Percentiles rank a stretch among this genome's conserved stretches.
Conservation (phyloP, 768 basidiomycete genomes). For the Tricholomella constricta region DNA sequence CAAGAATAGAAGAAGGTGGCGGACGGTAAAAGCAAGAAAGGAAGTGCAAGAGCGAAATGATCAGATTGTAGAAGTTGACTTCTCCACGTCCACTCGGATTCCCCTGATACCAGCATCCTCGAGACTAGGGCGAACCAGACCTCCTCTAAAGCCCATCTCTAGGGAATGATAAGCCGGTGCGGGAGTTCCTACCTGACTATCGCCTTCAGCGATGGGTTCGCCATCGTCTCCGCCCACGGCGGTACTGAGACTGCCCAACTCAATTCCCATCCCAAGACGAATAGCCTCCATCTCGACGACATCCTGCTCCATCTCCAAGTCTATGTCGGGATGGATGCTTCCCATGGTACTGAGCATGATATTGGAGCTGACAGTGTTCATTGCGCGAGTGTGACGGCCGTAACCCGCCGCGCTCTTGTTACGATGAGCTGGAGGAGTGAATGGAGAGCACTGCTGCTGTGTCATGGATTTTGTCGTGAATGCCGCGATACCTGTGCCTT, state of each 20-base stretch:
- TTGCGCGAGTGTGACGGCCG: slow-evolving; percentile 40
- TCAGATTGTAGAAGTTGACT: slow-evolving; percentile 53
- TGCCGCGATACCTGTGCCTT: slow-evolving; percentile 66
- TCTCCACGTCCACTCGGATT: slow-evolving; percentile 65
- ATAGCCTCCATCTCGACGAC: slow-evolving; percentile 62
- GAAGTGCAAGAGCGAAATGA: slow-evolving; percentile 3
- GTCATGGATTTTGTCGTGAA: slow-evolving; percentile 66
- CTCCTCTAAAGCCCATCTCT: slow-evolving; percentile 47
- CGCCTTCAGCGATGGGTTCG: slow-evolving; percentile 49
- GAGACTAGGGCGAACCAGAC: slow-evolving; percentile 28
- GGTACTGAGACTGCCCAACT: slow-evolving; percentile 50
- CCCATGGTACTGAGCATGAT: slow-evolving; percentile 66
- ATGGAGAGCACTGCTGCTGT: slow-evolving; percentile 56
- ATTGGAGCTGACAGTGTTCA: slow-evolving; percentile 58
- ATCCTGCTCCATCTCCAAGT: slow-evolving; percentile 51
- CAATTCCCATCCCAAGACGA: slow-evolving; percentile 53
- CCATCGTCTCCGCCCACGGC: slow-evolving; percentile 55
- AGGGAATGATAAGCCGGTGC: slow-evolving; percentile 57
- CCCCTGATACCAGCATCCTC: slow-evolving; percentile 39
- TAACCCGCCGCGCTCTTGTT: slow-evolving; percentile 40
- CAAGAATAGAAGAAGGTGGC: neutral
- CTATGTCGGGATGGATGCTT: slow-evolving; percentile 52
- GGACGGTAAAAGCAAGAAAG: slow-evolving; percentile 17
- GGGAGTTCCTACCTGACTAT: slow-evolving; percentile 44
- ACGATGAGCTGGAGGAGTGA: slow-evolving; percentile 50